Conservation (phyloP, 1,284 basidiomycete species). For the Ustilago lituana region DNA sequence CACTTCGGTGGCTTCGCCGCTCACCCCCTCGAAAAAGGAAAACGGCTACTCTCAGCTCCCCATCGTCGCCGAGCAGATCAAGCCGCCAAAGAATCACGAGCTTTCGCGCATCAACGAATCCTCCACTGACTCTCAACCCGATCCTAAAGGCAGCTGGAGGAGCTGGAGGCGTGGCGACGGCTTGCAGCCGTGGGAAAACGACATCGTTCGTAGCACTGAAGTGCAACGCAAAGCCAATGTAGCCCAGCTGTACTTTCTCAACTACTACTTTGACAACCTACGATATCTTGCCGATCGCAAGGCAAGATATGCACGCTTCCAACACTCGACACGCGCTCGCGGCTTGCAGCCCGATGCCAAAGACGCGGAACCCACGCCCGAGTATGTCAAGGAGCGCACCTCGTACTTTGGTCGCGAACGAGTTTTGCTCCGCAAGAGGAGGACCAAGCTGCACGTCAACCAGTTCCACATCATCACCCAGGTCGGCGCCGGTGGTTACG, state of each 20-base stretch:
- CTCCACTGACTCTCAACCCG: slow-evolving; percentile 40
- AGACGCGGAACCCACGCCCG: slow-evolving; percentile 84
- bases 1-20: slow-evolving; percentile 32
- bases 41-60: slow-evolving; percentile 37
- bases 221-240: slow-evolving; percentile 65
- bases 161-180: slow-evolving; percentile 58
- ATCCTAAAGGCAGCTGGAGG: slow-evolving; percentile 56
- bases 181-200: slow-evolving; percentile 63
- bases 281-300: slow-evolving; percentile 61
- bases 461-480: slow-evolving; percentile 67
- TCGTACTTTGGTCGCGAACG: slow-evolving; percentile 62
- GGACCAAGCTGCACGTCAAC: slow-evolving; percentile 62
- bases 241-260: slow-evolving; percentile 67
- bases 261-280: slow-evolving; percentile 67
- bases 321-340: slow-evolving; percentile 70
- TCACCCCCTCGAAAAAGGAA: slow-evolving; percentile 40
- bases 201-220: slow-evolving; percentile 57
- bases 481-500: slow-evolving; percentile 66
- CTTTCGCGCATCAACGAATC: slow-evolving; percentile 27
- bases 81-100: slow-evolving; percentile 29
- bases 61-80: slow-evolving; percentile 22
- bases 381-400: slow-evolving; percentile 49
- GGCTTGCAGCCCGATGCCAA: slow-evolving; percentile 70
- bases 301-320: slow-evolving; percentile 74
- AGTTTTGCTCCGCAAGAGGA: slow-evolving; percentile 61